phyloP scores from a whole-genome alignment of 2,329 filamentous ascomycete genomes.

The Botrytis hyacinthi region DNA sequence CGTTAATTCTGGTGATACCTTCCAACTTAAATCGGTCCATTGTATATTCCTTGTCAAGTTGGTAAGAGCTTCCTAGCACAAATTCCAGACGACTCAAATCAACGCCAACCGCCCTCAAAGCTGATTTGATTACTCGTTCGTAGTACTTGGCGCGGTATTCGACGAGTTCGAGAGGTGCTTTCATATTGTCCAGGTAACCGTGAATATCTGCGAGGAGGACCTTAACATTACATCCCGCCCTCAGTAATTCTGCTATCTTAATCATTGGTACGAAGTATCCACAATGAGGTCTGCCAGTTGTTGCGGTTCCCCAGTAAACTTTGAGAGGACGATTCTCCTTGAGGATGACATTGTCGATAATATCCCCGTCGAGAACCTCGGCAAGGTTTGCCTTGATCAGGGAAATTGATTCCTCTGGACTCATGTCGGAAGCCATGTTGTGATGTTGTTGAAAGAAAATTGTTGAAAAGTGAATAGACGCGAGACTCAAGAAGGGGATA shows the following conservation, averaged over 20 bases:
- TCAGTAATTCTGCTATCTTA: constrained; percentile 85
- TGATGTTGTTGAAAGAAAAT: constrained; percentile 13
- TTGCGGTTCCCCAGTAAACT: constrained; percentile 78
- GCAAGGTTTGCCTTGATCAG: constrained; percentile 79
- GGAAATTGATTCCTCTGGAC: constrained; percentile 61
- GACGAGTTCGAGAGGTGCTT: constrained; percentile 86
- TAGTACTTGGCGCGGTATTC: constrained; percentile 81
- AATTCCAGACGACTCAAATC: constrained; percentile 77
- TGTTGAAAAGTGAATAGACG: constrained; percentile 1
- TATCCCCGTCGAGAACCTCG: constrained; percentile 80
- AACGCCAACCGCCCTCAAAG: constrained; percentile 56
- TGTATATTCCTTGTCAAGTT: constrained; percentile 68
- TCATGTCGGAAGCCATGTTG: constrained; percentile 36
- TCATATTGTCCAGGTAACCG: constrained; percentile 78
- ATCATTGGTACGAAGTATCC: constrained; percentile 80
- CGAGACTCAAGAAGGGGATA: not conserved
- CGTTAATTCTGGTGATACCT: constrained; percentile 36
- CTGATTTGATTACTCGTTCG: constrained; percentile 66
- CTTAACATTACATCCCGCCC: constrained; percentile 78
- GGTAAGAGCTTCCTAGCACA: constrained; percentile 81
- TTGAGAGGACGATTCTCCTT: constrained; percentile 69
- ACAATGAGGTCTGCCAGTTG: constrained; percentile 72
- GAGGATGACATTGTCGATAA: constrained; percentile 70
- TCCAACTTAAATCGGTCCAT: constrained; percentile 84
- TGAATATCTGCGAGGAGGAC: constrained; percentile 70